phyloP scores from a whole-genome alignment of 371 early-diverging fungal genomes.

The Lichtheimia ramosa region DNA sequence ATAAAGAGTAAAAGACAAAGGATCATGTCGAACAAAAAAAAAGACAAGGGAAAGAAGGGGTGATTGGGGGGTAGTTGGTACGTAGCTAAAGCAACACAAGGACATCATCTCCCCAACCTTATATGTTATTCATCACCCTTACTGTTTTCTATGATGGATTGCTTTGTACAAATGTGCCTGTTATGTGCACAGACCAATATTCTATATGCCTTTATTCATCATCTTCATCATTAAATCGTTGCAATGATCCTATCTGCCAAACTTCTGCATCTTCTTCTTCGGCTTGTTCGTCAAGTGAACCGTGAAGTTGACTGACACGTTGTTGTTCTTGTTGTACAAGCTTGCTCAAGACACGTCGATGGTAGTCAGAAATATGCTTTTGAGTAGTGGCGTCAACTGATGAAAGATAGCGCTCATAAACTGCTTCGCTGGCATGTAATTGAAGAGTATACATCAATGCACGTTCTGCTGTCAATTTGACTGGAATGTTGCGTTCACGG shows the following conservation, averaged over 20 bases:
- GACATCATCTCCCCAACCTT: too few relatives aligned
- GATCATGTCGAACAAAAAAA: background rate
- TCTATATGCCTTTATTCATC: constrained; percentile 13
- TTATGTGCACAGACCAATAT: background rate
- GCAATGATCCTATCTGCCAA: constrained; percentile 33
- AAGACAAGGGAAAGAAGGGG: too few relatives aligned
- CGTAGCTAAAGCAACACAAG: too few relatives aligned
- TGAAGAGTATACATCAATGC: constrained; percentile 70
- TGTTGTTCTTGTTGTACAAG: constrained; percentile 44
- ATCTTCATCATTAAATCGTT: constrained; percentile 15
- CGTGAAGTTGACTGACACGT: constrained; percentile 32
- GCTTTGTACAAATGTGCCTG: too few relatives aligned
- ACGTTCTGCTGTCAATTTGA: constrained; percentile 84
- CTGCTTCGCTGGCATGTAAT: constrained; percentile 45
- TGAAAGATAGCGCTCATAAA: constrained; percentile 38
- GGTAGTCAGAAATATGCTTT: constrained; percentile 58
- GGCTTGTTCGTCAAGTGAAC: constrained; percentile 35
- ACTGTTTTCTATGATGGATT: too few relatives aligned
- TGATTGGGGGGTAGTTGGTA: too few relatives aligned
- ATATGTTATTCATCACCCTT: too few relatives aligned
- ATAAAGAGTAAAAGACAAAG: background rate
- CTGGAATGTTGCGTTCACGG: constrained; percentile 74
- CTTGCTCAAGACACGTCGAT: constrained; percentile 62
- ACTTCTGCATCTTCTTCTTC: constrained; percentile 46
- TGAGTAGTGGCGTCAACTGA: constrained; percentile 48